Evolutionary conservation across 2,329 filamentous ascomycete genomes (phyloP).

Genomic region (Fusarium keratoplasticum): DNA sequence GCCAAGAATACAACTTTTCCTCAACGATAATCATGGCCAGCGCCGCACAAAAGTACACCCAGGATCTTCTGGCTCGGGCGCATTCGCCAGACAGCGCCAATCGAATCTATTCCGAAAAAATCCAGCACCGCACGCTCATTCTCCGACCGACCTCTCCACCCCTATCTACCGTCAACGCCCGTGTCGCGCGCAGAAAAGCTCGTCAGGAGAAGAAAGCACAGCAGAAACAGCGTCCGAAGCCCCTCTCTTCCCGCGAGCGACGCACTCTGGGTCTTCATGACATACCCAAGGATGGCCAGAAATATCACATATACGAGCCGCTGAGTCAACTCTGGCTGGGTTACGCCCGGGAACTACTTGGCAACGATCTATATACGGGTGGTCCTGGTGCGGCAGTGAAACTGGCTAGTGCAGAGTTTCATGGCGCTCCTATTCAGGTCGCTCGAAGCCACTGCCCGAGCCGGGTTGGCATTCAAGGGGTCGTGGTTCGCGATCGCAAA

Average conservation of each 20-base stretch:
- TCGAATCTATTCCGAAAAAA: slow-evolving; percentile 83
- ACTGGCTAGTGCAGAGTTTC: slow-evolving; percentile 87
- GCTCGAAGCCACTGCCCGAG: slow-evolving; percentile 84
- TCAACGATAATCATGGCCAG: slow-evolving; percentile 48
- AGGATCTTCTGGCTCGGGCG: slow-evolving; percentile 78
- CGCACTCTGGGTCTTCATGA: slow-evolving; percentile 79
- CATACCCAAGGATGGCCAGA: slow-evolving; percentile 71
- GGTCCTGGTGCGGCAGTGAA: slow-evolving; percentile 75
- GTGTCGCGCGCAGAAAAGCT: slow-evolving; percentile 66
- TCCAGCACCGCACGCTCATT: slow-evolving; percentile 83
- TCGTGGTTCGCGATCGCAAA: slow-evolving; percentile 89
- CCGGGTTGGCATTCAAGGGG: slow-evolving; percentile 85
- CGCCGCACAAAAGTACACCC: slow-evolving; percentile 58
- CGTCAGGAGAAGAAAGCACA: slow-evolving; percentile 59
- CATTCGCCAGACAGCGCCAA: slow-evolving; percentile 79
- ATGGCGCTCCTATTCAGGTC: slow-evolving; percentile 86
- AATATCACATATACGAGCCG: slow-evolving; percentile 80
- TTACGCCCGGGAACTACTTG: slow-evolving; percentile 87
- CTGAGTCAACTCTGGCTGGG: slow-evolving; percentile 83
- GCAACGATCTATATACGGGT: slow-evolving; percentile 67
- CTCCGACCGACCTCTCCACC: slow-evolving; percentile 81
- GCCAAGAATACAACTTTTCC: neutral
- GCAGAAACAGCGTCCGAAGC: slow-evolving; percentile 67
- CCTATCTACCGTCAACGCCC: slow-evolving; percentile 64
- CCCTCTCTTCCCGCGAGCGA: slow-evolving; percentile 84